Conservation (phyloP, 2,329 filamentous ascomycete genomes). For the Didymellaceae sp. region DNA sequence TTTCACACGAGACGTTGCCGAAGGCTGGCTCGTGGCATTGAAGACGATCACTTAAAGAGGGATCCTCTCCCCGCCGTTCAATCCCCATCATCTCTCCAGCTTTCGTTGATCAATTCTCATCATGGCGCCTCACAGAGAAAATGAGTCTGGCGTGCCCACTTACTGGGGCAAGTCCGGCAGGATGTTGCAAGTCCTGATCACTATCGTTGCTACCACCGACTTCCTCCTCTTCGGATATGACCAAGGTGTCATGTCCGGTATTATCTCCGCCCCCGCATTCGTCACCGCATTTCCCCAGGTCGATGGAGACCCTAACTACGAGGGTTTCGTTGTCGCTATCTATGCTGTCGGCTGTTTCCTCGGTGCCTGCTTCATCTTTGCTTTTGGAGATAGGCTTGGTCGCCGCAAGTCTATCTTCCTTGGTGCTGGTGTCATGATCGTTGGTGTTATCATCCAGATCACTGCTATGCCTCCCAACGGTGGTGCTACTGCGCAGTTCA, state of each 20-base stretch:
- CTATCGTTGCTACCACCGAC: constrained; percentile 55
- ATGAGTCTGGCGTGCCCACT: constrained; percentile 34
- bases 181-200: constrained; percentile 41
- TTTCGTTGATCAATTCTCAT: constrained; percentile 26
- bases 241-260: constrained; percentile 51
- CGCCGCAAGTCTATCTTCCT: constrained; percentile 53
- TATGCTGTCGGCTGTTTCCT: constrained; percentile 59
- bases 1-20: constrained; percentile 22
- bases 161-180: constrained; percentile 41
- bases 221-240: constrained; percentile 60
- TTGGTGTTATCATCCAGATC: constrained; percentile 51
- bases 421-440: constrained; percentile 50
- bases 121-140: constrained; percentile 36
- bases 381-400: constrained; percentile 50
- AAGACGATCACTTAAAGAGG: constrained; percentile 35
- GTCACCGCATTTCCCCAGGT: constrained; percentile 46
- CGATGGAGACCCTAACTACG: constrained; percentile 42
- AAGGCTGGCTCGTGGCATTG: constrained; percentile 20
- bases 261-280: constrained; percentile 49
- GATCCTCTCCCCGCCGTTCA: constrained; percentile 27
- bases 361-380: constrained; percentile 49
- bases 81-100: constrained; percentile 32
- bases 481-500: constrained; percentile 56
- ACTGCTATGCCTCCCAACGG: constrained; percentile 32
- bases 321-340: constrained; percentile 58